Evolutionary conservation across 2,329 filamentous ascomycete genomes (phyloP).

Genomic region (Botrytis pseudocinerea): DNA sequence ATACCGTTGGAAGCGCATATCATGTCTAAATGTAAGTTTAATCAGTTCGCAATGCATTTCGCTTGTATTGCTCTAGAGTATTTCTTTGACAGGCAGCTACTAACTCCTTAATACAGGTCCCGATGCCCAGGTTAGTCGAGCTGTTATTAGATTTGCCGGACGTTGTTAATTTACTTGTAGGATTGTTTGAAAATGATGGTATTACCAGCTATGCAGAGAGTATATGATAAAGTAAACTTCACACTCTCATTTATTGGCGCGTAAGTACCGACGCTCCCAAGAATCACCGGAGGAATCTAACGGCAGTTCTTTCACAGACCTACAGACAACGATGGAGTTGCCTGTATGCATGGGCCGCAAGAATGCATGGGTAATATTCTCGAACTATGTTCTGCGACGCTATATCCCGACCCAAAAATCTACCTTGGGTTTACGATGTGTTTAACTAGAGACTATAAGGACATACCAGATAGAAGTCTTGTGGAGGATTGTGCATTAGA

Average conservation of each 20-base stretch:
- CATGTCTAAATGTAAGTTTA: slow-evolving; percentile 69
- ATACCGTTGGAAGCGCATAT: slow-evolving; percentile 92
- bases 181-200: slow-evolving; percentile 80
- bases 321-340: slow-evolving; percentile 77
- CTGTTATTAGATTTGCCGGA: neutral
- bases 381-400: slow-evolving; percentile 81
- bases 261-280: slow-evolving; percentile 50
- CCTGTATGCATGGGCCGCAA: slow-evolving; percentile 83
- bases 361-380: slow-evolving; percentile 96
- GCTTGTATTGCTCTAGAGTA: neutral
- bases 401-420: slow-evolving; percentile 83
- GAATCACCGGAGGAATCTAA: neutral
- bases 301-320: slow-evolving; percentile 45
- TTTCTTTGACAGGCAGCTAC: neutral
- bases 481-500: slow-evolving; percentile 87
- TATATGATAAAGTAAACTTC: slow-evolving; percentile 86
- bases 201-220: slow-evolving; percentile 80
- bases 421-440: slow-evolving; percentile 95
- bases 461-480: slow-evolving; percentile 77
- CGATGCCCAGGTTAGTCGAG: slow-evolving; percentile 64
- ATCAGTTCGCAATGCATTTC: neutral
- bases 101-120: slow-evolving; percentile 58
- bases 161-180: slow-evolving; percentile 38
- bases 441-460: slow-evolving; percentile 70
- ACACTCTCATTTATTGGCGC: slow-evolving; percentile 82